These are phyloP conservation scores for Cymodocea nodosa DNA, from an alignment of 116 monocot genomes.

Conservation along the genomic window DNA sequence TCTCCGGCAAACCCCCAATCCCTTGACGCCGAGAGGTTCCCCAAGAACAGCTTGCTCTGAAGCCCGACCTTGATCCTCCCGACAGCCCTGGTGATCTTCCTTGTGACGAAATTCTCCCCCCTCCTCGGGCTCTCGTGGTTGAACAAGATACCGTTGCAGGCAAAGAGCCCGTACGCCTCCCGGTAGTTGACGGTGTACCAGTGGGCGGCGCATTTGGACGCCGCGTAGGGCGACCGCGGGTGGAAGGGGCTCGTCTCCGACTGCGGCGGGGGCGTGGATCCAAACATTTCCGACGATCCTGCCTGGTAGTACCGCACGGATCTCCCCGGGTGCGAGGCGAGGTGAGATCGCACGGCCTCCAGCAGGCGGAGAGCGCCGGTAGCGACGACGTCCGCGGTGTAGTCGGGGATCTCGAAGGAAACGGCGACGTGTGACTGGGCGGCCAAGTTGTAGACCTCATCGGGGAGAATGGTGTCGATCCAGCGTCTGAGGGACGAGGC, in stretches of 20 bases:
- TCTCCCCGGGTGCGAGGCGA: conserved; percentile 11
- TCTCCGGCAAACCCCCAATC: conserved; percentile 92
- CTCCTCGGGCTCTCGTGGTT: conserved; percentile 79
- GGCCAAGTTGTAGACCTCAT: conserved; percentile 41
- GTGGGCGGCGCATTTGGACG: conserved; percentile 37
- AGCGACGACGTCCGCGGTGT: conserved; percentile 40
- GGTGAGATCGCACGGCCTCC: conserved; percentile 33
- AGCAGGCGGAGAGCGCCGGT: conserved; percentile 33
- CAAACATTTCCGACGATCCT: conserved; percentile 44
- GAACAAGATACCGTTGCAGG: conserved; percentile 46
- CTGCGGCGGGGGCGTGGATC: conserved; percentile 39
- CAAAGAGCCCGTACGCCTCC: conserved; percentile 28
- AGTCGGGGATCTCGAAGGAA: conserved; percentile 45
- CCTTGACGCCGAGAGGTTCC: conserved; percentile 57
- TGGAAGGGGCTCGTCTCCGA: conserved; percentile 28
- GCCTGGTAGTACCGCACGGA: conserved; percentile 35
- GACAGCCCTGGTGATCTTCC: conserved; percentile 79
- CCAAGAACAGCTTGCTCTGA: conserved; percentile 65
- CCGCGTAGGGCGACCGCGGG: conserved; percentile 40
- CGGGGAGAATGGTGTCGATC: conserved; percentile 59
- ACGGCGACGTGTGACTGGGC: conserved; percentile 41
- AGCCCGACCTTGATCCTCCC: conserved; percentile 63
- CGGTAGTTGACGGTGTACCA: conserved; percentile 43
- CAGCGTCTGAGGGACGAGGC: conserved; percentile 90
- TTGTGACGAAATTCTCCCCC: conserved; percentile 87